A percentile compares a stretch with the other conserved stretches of the same genome.
These are phyloP conservation scores for Penicillium sp. DNA, from an alignment of 2,329 filamentous ascomycete species.

Conservation along the genomic window DNA sequence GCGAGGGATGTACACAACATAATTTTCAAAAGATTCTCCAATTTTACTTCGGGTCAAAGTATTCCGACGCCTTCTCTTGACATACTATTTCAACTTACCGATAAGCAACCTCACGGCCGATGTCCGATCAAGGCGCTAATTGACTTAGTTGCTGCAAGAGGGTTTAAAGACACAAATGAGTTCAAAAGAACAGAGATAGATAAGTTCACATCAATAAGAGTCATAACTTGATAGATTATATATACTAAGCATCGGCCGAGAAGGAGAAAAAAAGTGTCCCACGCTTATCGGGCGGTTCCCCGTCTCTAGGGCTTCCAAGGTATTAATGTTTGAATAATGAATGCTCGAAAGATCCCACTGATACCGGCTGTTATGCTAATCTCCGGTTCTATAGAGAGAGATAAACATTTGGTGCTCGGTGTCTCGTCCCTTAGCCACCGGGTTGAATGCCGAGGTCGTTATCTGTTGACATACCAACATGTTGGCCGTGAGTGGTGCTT, in stretches of 20 bases:
- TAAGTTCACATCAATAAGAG: constrained; percentile 1
- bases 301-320: constrained; percentile 6
- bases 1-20: background rate
- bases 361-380: background rate
- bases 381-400: background rate
- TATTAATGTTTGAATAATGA: background rate
- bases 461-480: background rate
- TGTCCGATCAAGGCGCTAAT: constrained; percentile 1
- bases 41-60: background rate
- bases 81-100: constrained; percentile 16
- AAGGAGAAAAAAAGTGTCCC: constrained; percentile 9
- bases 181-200: background rate
- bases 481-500: background rate
- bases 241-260: constrained; percentile 17
- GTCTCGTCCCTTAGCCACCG: background rate
- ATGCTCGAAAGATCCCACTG: background rate
- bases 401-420: background rate
- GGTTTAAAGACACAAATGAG: no score
- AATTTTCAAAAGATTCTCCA: background rate
- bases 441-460: background rate
- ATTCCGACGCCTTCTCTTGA: constrained; percentile 9
- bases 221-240: constrained; percentile 8
- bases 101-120: constrained; percentile 7
- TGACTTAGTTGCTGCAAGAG: background rate
- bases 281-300: constrained; percentile 17